These are phyloP conservation scores for Agrocybe chaxingu DNA, from an alignment of 768 basidiomycete genomes.

Conservation along the genomic window DNA sequence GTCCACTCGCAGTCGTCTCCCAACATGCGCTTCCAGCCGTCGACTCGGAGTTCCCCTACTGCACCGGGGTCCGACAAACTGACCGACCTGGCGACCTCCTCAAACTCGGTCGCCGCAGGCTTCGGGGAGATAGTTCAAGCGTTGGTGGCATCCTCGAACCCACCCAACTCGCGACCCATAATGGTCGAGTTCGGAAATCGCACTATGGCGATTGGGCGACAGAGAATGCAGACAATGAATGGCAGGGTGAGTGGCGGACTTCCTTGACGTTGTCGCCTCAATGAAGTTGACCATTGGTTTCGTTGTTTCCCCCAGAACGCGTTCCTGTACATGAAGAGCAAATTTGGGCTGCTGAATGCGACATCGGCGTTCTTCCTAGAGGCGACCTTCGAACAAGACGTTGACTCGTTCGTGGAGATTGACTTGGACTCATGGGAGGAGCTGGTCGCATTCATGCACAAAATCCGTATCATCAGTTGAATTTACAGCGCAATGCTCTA, in stretches of 20 bases:
- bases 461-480: constrained; percentile 23
- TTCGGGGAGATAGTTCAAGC: constrained; percentile 30
- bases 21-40: constrained; percentile 12
- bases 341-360: constrained; percentile 31
- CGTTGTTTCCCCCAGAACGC: constrained; percentile 22
- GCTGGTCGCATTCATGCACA: constrained; percentile 25
- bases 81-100: constrained; percentile 17
- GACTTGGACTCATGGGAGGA: constrained; percentile 38
- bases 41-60: constrained; percentile 11
- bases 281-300: not conserved
- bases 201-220: constrained; percentile 32
- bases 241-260: constrained; percentile 23
- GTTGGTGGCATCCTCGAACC: constrained; percentile 15
- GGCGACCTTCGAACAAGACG: constrained; percentile 23
- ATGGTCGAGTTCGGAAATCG: constrained; percentile 28
- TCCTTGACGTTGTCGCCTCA: not conserved
- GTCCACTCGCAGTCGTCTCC: constrained; percentile 12
- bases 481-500: not conserved
- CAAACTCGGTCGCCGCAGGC: constrained; percentile 29
- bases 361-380: constrained; percentile 25
- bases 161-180: constrained; percentile 24
- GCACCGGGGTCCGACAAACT: constrained; percentile 12
- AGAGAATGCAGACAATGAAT: constrained; percentile 27
- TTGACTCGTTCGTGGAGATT: constrained; percentile 26
- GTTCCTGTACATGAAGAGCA: constrained; percentile 32